Percentiles rank a stretch among this genome's conserved stretches.
phyloP scores from a whole-genome alignment of 1,139 yeast genomes.

The Magnusiomyces ingens region DNA sequence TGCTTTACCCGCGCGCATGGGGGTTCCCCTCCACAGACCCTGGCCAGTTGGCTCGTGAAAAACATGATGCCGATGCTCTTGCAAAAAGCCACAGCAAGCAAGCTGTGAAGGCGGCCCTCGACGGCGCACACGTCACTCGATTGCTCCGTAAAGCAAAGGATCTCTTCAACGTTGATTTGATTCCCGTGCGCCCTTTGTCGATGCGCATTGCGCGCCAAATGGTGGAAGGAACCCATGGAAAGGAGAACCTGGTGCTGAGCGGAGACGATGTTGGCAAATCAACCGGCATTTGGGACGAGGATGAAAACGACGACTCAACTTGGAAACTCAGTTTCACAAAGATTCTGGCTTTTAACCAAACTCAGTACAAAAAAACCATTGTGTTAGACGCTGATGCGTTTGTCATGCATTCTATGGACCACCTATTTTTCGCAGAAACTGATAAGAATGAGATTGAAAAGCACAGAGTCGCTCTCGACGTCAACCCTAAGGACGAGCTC shows the following conservation, averaged over 20 bases:
- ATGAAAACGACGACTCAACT: slow-evolving; percentile 21
- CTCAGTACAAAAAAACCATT: slow-evolving; percentile 43
- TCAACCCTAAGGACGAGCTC: too few relatives aligned
- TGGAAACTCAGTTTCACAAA: slow-evolving; percentile 47
- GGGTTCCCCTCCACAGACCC: slow-evolving; percentile 7
- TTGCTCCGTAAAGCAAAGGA: slow-evolving; percentile 14
- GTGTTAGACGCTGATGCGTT: slow-evolving; percentile 41
- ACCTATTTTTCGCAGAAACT: slow-evolving; percentile 35
- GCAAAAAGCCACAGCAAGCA: too few relatives aligned
- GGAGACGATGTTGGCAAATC: slow-evolving; percentile 4
- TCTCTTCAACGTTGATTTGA: slow-evolving; percentile 23
- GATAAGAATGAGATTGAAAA: slow-evolving; percentile 2
- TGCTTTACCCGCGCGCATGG: slow-evolving; percentile 26
- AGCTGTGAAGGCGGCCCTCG: neutral
- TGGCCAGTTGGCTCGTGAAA: slow-evolving; percentile 1
- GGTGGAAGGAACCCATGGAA: too few relatives aligned
- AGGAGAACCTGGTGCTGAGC: too few relatives aligned
- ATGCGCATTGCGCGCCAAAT: neutral
- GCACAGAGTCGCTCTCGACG: too few relatives aligned
- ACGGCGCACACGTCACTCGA: neutral
- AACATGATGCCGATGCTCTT: neutral
- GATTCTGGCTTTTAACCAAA: slow-evolving; percentile 40
- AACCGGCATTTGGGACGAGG: slow-evolving; percentile 16
- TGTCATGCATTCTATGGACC: slow-evolving; percentile 35
- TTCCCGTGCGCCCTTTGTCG: slow-evolving; percentile 24